These are phyloP conservation scores for Cordyceps tenuipes DNA, from an alignment of 2,329 filamentous ascomycete genomes.

Conservation along the genomic window DNA sequence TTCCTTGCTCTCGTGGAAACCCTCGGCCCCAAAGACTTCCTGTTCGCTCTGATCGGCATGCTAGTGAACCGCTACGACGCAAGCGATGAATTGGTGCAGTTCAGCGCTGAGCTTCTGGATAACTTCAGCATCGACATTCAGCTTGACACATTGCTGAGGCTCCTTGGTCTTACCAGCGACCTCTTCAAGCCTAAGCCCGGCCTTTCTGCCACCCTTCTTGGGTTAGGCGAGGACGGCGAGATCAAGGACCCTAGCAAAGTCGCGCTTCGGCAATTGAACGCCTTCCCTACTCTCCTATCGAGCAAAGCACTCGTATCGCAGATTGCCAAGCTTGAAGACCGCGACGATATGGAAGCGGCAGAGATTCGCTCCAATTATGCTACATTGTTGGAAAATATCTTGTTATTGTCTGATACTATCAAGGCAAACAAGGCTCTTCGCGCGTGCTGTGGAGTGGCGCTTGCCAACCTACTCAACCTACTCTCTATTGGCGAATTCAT, in stretches of 20 bases:
- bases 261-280: constrained; percentile 45
- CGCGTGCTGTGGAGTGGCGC: constrained; percentile 55
- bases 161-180: constrained; percentile 67
- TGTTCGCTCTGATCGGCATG: constrained; percentile 82
- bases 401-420: constrained; percentile 57
- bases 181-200: constrained; percentile 65
- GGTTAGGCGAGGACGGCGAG: constrained; percentile 39
- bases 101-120: constrained; percentile 65
- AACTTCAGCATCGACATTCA: constrained; percentile 68
- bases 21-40: constrained; percentile 75
- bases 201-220: constrained; percentile 65
- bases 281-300: constrained; percentile 50
- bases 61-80: constrained; percentile 80
- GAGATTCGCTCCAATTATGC: constrained; percentile 63
- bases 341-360: constrained; percentile 57
- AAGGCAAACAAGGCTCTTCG: constrained; percentile 49
- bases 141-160: constrained; percentile 67
- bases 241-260: constrained; percentile 41
- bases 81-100: constrained; percentile 65
- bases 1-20: constrained; percentile 82
- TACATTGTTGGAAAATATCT: constrained; percentile 55
- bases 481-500: constrained; percentile 84
- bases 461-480: constrained; percentile 74
- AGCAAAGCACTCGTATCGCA: constrained; percentile 49
- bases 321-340: constrained; percentile 47